These are phyloP conservation scores for Telfairia occidentalis DNA, from an alignment of 331 rosid genomes.

Conservation along the genomic window DNA sequence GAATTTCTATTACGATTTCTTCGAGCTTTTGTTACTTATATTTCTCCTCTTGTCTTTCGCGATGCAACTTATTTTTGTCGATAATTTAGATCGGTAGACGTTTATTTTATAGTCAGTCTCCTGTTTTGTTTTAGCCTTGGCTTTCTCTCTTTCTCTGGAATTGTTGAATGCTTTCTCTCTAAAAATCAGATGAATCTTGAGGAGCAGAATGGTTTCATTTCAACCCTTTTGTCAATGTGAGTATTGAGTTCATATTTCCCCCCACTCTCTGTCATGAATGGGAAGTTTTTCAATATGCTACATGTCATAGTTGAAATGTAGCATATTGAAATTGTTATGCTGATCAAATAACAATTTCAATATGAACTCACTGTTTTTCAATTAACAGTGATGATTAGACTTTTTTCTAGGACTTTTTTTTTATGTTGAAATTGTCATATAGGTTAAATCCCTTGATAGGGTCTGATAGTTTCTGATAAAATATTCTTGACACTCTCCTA, in stretches of 20 bases:
- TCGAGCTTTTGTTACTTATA: not conserved
- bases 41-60: not conserved
- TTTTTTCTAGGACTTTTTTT: too few species aligned
- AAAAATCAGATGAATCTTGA: not conserved
- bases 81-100: not conserved
- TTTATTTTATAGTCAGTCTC: not conserved
- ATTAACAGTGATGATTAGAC: too few species aligned
- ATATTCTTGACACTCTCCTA: not conserved
- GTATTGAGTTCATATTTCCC: not conserved
- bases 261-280: not conserved
- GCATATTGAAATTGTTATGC: too few species aligned
- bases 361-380: too few species aligned
- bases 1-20: too few species aligned
- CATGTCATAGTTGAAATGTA: too few species aligned
- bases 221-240: too few species aligned
- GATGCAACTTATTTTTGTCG: not conserved
- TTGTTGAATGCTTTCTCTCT: not conserved
- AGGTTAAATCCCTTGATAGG: not conserved
- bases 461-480: too few species aligned
- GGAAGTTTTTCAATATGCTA: not conserved
- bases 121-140: not conserved
- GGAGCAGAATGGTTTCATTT: too few species aligned
- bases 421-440: too few species aligned
- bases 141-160: not conserved
- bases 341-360: too few species aligned